These are phyloP conservation scores for Aspergillus cavernicola DNA, from an alignment of 495 filamentous ascomycete genomes.

Conservation along the genomic window DNA sequence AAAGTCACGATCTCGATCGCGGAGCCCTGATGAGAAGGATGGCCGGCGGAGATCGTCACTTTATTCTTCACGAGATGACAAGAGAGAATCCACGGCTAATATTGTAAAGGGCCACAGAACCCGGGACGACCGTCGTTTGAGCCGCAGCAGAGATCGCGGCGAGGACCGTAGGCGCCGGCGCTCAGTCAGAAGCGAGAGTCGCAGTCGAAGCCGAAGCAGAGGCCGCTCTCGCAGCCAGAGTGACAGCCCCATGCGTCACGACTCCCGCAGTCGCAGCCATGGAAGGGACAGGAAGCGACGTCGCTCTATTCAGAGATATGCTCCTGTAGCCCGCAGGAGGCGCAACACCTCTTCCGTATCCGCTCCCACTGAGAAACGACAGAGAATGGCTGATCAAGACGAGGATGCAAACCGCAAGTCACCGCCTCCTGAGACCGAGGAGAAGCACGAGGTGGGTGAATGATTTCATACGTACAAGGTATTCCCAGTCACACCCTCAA, in stretches of 20 bases:
- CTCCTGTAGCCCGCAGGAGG: slow-evolving; percentile 44
- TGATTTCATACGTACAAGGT: slow-evolving; percentile 25
- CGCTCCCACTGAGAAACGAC: slow-evolving; percentile 47
- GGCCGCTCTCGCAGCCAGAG: slow-evolving; percentile 39
- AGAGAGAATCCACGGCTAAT: slow-evolving; percentile 45
- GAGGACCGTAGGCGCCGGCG: slow-evolving; percentile 36
- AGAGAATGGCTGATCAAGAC: slow-evolving; percentile 59
- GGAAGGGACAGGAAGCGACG: slow-evolving; percentile 46
- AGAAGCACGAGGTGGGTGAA: slow-evolving; percentile 48
- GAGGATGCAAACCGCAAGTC: slow-evolving; percentile 46
- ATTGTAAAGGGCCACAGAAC: slow-evolving; percentile 41
- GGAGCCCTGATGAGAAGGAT: slow-evolving; percentile 20
- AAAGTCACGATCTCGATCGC: slow-evolving; percentile 45
- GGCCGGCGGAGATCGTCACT: slow-evolving; percentile 40
- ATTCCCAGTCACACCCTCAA: slow-evolving; percentile 2
- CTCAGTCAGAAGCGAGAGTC: slow-evolving; percentile 40
- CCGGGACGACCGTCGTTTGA: slow-evolving; percentile 38
- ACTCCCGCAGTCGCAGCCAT: slow-evolving; percentile 28
- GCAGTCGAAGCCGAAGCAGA: slow-evolving; percentile 39
- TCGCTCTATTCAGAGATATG: slow-evolving; percentile 51
- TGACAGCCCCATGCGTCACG: slow-evolving; percentile 25
- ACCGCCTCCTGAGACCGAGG: slow-evolving; percentile 25
- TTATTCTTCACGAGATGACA: slow-evolving; percentile 37
- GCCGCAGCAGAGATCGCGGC: slow-evolving; percentile 31
- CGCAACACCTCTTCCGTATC: slow-evolving; percentile 52